Base-by-base conservation (phyloP, 257 asterid genomes). In the Primulina tabacum region DNA sequence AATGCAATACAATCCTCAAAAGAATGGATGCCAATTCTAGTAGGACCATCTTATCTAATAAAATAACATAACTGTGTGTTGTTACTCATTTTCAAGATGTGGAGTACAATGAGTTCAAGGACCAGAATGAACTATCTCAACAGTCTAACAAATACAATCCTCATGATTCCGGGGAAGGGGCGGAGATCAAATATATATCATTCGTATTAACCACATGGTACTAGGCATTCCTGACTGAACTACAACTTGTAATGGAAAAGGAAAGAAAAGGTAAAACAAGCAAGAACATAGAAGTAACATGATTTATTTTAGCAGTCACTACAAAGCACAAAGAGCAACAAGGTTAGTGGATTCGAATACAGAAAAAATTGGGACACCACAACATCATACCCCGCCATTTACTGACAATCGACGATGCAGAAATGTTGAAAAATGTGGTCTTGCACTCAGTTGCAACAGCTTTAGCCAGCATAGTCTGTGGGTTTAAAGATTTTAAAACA, bases 401-500 rank as follows among this genome's bases (percentile, higher is more conserved):
- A 90, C 99, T 94, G 72, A 94, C 99, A 71, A 94, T 87, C 38
- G 97, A 94, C 79, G 99, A 91, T 74, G 99, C 97, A 75, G 99
- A 94, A 71, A 94, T 94, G 82, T 94, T 94, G 90, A 94, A 94
- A 83, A 91, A 91, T 71, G 99, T 94, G 37, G 99, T 94, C 4
- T 94, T 90, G 90, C 99, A 94, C 86, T 91, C 97, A 18, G 99
- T 94, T 75, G 99, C 99, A 73, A 94, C 99, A 84, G 99, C 97
- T 83, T 94, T 94, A 43, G 99, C 99, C 75, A 94, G 90, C 97
- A 94, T 90, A 67, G 99, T 94, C 99, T 94, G 85, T 84, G 82
- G 66, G 10, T 69, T 64, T 63, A 61, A 50, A 68, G 72, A 71
- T 33, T 21, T 20, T 43, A 14, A 32, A 43, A 35, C 32, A 70